phyloP scores from a whole-genome alignment of 2,329 filamentous ascomycete genomes.

The Ophiostoma ips region DNA sequence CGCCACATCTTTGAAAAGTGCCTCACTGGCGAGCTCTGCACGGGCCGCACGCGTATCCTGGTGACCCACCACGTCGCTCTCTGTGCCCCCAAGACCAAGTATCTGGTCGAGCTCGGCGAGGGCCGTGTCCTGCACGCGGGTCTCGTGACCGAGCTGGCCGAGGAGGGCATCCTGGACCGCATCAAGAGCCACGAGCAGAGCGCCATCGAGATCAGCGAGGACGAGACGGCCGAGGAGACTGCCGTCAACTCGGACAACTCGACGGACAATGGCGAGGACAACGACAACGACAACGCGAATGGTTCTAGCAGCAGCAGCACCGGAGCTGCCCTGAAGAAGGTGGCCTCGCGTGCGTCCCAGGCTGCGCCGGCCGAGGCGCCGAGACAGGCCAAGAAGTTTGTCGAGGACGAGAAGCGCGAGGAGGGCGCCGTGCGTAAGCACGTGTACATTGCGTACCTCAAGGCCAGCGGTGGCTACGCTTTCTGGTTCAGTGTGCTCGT shows the following conservation, averaged over 20 bases:
- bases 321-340: slow-evolving; percentile 13
- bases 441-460: slow-evolving; percentile 56
- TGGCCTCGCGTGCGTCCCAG: slow-evolving; percentile 5
- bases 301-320: slow-evolving; percentile 30
- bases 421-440: slow-evolving; percentile 52
- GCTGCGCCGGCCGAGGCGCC: slow-evolving; percentile 17
- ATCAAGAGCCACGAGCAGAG: slow-evolving; percentile 44
- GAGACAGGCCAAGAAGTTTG: slow-evolving; percentile 52
- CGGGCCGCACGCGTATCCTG: slow-evolving; percentile 58
- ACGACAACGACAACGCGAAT: slow-evolving; percentile 27
- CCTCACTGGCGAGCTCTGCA: slow-evolving; percentile 54
- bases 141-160: slow-evolving; percentile 47
- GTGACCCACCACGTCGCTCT: slow-evolving; percentile 70
- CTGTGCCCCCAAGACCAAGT: slow-evolving; percentile 57
- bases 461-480: slow-evolving; percentile 46
- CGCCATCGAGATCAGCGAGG: slow-evolving; percentile 30
- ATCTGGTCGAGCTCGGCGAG: slow-evolving; percentile 58
- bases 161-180: slow-evolving; percentile 39
- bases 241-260: slow-evolving; percentile 38
- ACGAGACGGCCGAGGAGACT: slow-evolving; percentile 28
- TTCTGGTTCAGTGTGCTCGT: slow-evolving; percentile 44
- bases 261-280: slow-evolving; percentile 11
- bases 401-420: slow-evolving; percentile 62
- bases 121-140: slow-evolving; percentile 53
- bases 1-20: slow-evolving; percentile 67